Conservation (phyloP, 2,329 filamentous ascomycete species). For the Sclerotinia borealis region DNA sequence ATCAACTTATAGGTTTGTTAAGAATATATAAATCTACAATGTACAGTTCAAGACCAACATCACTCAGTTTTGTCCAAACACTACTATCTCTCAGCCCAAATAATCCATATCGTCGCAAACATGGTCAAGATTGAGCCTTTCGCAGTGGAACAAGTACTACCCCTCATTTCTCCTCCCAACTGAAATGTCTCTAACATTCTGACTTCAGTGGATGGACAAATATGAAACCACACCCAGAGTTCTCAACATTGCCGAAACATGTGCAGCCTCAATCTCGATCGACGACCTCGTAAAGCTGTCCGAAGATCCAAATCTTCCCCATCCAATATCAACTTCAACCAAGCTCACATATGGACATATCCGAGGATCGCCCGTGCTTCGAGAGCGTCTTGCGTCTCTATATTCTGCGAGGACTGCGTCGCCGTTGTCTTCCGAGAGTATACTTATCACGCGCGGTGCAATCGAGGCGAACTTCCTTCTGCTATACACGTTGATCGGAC, state of each 20-base stretch:
- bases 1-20: conserved; percentile 14
- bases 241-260: conserved; percentile 74
- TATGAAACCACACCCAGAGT: conserved; percentile 51
- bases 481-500: conserved; percentile 64
- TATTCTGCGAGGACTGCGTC: conserved; percentile 51
- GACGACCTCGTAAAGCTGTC: conserved; percentile 57
- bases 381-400: conserved; percentile 57
- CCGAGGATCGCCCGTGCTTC: conserved; percentile 57
- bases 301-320: conserved; percentile 42
- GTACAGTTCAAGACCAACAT: conserved; percentile 13
- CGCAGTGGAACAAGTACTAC: conserved; percentile 58
- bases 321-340: conserved; percentile 46
- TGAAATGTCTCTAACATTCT: conserved; percentile 12
- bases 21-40: conserved; percentile 9
- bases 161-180: neutral
- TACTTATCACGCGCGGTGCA: conserved; percentile 73
- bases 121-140: conserved; percentile 59
- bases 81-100: neutral
- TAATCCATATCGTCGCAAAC: conserved; percentile 9
- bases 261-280: conserved; percentile 67
- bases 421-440: conserved; percentile 50
- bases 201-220: conserved; percentile 53
- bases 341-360: conserved; percentile 71
- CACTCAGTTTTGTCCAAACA: neutral
- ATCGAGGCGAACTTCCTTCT: conserved; percentile 81